phyloP scores from a whole-genome alignment of 139 green algal species.

The Closterium sp. region DNA sequence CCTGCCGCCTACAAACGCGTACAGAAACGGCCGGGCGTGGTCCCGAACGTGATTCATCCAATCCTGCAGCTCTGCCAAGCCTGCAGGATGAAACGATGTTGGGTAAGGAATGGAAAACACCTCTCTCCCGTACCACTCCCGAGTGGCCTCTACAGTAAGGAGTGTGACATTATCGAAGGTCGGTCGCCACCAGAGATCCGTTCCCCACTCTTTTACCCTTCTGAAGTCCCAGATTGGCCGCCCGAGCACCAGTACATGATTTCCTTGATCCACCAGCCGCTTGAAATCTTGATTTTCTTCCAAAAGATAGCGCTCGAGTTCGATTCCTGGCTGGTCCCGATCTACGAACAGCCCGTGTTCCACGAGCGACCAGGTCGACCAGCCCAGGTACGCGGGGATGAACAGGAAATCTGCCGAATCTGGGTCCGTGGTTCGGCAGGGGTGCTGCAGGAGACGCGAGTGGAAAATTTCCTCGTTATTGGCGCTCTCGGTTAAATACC shows the following conservation, averaged over 20 bases:
- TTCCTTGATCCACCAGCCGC: not conserved
- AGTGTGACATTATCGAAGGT: not conserved
- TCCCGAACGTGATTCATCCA: not conserved
- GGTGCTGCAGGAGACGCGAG: not conserved
- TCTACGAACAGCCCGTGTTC: not conserved
- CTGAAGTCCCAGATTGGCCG: not conserved
- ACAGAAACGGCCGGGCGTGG: not conserved
- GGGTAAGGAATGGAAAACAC: conserved; percentile 2
- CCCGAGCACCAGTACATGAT: not conserved
- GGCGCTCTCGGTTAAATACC: not conserved
- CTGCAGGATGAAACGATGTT: not conserved
- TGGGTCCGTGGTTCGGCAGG: not conserved
- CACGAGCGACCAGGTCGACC: not conserved
- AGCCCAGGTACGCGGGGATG: not conserved
- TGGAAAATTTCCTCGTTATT: not conserved
- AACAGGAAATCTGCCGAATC: not conserved
- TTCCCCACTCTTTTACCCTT: not conserved
- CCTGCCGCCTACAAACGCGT: not conserved
- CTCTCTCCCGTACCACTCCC: not conserved
- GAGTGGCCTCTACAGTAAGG: not conserved
- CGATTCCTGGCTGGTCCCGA: not conserved
- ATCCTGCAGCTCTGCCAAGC: not conserved
- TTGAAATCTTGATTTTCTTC: not conserved
- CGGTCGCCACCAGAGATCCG: not conserved
- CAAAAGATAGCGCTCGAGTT: not conserved